phyloP scores from a whole-genome alignment of 2,329 filamentous ascomycete genomes.

The Aspergillus sp. region DNA sequence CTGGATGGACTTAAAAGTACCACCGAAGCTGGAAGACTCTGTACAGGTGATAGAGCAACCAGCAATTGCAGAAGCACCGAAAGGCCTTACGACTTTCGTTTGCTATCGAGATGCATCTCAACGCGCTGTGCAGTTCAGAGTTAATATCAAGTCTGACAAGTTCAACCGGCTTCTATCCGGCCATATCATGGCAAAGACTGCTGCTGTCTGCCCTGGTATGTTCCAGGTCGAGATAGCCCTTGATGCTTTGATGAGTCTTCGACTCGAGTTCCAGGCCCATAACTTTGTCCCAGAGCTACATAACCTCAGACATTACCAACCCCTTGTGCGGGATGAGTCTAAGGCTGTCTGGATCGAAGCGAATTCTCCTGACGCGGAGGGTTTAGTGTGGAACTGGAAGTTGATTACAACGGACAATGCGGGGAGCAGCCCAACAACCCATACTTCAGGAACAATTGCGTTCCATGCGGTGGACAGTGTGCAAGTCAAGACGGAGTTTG shows the following conservation, averaged over 20 bases:
- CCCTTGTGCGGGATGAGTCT: conserved; percentile 13
- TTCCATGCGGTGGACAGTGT: background rate
- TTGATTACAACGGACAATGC: conserved; percentile 16
- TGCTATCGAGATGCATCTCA: conserved; percentile 21
- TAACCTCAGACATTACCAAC: conserved; percentile 27
- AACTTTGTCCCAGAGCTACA: conserved; percentile 21
- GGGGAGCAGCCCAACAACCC: background rate
- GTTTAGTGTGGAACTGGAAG: conserved; percentile 27
- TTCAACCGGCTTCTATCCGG: background rate
- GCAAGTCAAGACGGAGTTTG: background rate
- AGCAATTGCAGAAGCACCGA: conserved; percentile 7
- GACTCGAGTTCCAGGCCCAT: conserved; percentile 19
- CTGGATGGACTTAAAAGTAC: conserved; percentile 35
- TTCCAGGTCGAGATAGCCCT: conserved; percentile 38
- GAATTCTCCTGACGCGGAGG: conserved; percentile 8
- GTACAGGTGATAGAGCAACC: background rate
- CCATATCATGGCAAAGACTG: conserved; percentile 33
- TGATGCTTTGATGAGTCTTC: conserved; percentile 31
- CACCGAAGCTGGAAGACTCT: background rate
- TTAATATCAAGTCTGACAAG: background rate
- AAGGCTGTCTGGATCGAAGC: conserved; percentile 26
- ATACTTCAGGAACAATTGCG: background rate
- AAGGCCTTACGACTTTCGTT: conserved; percentile 27
- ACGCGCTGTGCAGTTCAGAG: conserved; percentile 12
- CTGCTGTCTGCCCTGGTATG: conserved; percentile 39